Evolutionary conservation across 106 monocot genomes (phyloP).

Genomic region (Phalaenopsis equestris): DNA sequence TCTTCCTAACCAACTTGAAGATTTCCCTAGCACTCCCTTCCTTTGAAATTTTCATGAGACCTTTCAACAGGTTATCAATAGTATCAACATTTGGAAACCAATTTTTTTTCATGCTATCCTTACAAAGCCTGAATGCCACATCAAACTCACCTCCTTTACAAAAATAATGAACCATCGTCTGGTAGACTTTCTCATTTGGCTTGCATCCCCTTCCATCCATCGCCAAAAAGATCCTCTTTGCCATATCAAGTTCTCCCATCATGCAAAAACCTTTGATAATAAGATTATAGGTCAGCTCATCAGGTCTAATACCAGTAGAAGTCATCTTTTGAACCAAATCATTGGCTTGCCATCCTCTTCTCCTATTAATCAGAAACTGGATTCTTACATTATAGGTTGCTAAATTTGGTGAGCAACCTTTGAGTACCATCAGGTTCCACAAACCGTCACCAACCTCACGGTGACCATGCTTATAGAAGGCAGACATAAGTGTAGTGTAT

Average conservation of each 20-base stretch:
- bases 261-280: constrained; percentile 86
- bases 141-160: constrained; percentile 66
- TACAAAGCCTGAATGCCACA: constrained; percentile 74
- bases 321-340: constrained; percentile 53
- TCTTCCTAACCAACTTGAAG: constrained; percentile 44
- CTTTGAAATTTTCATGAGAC: constrained; percentile 44
- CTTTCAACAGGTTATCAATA: constrained; percentile 45
- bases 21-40: constrained; percentile 59
- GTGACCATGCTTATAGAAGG: constrained; percentile 58
- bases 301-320: constrained; percentile 44
- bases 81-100: constrained; percentile 76
- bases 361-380: constrained; percentile 63
- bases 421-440: constrained; percentile 89
- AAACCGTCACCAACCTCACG: constrained; percentile 79
- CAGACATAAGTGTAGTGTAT: constrained; percentile 75
- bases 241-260: constrained; percentile 69
- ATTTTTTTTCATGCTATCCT: constrained; percentile 73
- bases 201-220: constrained; percentile 62
- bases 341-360: constrained; percentile 70
- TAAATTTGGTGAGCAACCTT: constrained; percentile 63
- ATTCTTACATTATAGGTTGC: constrained; percentile 90
- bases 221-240: constrained; percentile 63
- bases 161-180: constrained; percentile 94
- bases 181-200: constrained; percentile 73
- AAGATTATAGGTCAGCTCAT: constrained; percentile 83